Evolutionary conservation across 2,329 filamentous ascomycete species (phyloP).

Genomic region (Acrodontium crateriforme): DNA sequence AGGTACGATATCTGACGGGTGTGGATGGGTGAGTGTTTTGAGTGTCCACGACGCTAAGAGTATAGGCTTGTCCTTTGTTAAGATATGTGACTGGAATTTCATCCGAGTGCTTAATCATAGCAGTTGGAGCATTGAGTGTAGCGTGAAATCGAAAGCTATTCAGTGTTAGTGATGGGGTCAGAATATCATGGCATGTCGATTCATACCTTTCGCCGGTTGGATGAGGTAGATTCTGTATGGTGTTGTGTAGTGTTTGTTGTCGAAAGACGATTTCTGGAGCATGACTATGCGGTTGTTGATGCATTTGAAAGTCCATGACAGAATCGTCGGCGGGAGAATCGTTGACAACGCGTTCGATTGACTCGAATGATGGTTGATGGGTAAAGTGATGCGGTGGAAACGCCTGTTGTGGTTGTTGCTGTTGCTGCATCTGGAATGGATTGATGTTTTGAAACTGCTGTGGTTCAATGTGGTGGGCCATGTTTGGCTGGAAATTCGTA

Average conservation of each 20-base stretch:
- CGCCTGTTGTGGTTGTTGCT: conserved; percentile 34
- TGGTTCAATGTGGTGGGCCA: conserved; percentile 44
- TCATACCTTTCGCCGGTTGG: conserved; percentile 24
- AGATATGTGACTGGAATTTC: conserved; percentile 97
- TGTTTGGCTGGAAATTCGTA: conserved; percentile 48
- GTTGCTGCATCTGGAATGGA: conserved; percentile 48
- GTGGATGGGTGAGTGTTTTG: conserved; percentile 43
- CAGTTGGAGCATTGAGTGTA: conserved; percentile 83
- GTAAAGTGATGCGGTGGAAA: conserved; percentile 72
- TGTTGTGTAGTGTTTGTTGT: conserved; percentile 33
- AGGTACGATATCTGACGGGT: conserved; percentile 70
- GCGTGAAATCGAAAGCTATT: conserved; percentile 72
- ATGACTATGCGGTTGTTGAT: conserved; percentile 44
- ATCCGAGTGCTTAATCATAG: conserved; percentile 80
- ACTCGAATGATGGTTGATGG: conserved; percentile 68
- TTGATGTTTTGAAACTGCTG: conserved; percentile 49
- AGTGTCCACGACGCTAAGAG: conserved; percentile 71
- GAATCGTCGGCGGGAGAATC: conserved; percentile 50
- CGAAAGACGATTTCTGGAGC: conserved; percentile 48
- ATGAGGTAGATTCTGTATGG: conserved; percentile 31
- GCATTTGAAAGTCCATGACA: conserved; percentile 44
- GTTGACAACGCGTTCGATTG: conserved; percentile 50
- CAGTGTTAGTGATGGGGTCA: conserved; percentile 12
- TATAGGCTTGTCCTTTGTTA: conserved; percentile 94
- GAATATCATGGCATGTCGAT: neutral